These are phyloP conservation scores for Ogataea pilisensis DNA, from an alignment of 805 yeast genomes.

Conservation along the genomic window DNA sequence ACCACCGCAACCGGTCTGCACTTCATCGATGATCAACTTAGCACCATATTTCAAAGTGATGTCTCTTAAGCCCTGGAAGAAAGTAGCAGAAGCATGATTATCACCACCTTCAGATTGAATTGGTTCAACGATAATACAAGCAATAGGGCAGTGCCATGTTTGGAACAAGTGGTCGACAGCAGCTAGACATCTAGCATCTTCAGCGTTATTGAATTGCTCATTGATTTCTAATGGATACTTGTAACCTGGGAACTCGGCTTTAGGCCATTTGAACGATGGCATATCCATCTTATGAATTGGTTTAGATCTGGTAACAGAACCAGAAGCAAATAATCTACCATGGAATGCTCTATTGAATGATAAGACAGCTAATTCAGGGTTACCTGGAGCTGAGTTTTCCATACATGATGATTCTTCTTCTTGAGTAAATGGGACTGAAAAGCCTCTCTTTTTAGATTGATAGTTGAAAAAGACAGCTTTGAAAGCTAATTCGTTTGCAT, in stretches of 20 bases:
- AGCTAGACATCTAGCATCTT: conserved; percentile 77
- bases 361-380: conserved; percentile 80
- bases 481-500: conserved; percentile 85
- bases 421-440: conserved; percentile 49
- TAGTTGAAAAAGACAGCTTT: conserved; percentile 85
- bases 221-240: conserved; percentile 82
- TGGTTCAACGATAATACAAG: conserved; percentile 88
- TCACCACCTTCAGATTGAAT: conserved; percentile 92
- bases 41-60: conserved; percentile 67
- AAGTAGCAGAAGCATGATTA: conserved; percentile 72
- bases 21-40: conserved; percentile 77
- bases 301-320: conserved; percentile 87
- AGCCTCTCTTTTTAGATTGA: conserved; percentile 66
- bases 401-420: conserved; percentile 73
- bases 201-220: conserved; percentile 68
- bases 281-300: conserved; percentile 91
- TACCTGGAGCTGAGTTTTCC: conserved; percentile 82
- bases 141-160: conserved; percentile 72
- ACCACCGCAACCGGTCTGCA: conserved; percentile 88
- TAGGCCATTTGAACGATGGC: conserved; percentile 97
- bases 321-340: conserved; percentile 90
- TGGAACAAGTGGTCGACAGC: conserved; percentile 69
- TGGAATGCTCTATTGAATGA: conserved; percentile 91
- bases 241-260: conserved; percentile 79
- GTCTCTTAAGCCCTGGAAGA: conserved; percentile 81